Evolutionary conservation across 2,329 filamentous ascomycete genomes (phyloP), one percentile per base, ranked within the genome.

Genomic region (Plectosphaerella sp.): DNA sequence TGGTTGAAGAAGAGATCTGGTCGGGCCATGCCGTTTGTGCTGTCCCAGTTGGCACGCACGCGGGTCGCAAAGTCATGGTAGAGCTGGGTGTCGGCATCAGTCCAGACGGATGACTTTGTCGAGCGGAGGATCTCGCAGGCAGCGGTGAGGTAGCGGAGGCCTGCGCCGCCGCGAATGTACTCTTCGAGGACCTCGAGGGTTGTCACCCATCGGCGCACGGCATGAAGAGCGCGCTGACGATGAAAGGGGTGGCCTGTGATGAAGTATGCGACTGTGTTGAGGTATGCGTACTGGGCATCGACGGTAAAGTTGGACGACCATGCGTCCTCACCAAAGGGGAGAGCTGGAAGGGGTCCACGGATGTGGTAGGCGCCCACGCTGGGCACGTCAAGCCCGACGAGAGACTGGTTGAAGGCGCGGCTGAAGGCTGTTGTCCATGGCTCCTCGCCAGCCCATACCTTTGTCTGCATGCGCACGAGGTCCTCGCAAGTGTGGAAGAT

Each of bases 221-320:
- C 41, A 20, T 43, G 16, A 6, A 43, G 16, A 12, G 41, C 41
- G 15, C 41, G 41, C 16, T 43, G 41, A 16, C 41, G 41, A n/a
- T 43, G 41, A n/a, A 43, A 43, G 9, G 10, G 41, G 16, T 49
- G 36, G 37, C 47, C 47, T 7, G 36, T 42, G 37, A 49, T n/a
- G 11, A 42, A 28, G 28, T 36, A 49, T 7, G 22, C 22, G 6
- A 49, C 20, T 8, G 47, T 42, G 15, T 42, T 18, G 11, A 61
- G 59, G 53, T 74, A 75, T 2, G 70, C 69, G 1, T 68, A 64
- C 43, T 75, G 58, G 49, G 67, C 67, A 68, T 72, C 76, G 62
- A 4, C 61, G 58, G 54, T 74, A 74, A 3, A 69, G 67, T 55
- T 52, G 62, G 58, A 39, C 52, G 24, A 43, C 25, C 45, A 28